Base-by-base conservation (phyloP, 768 basidiomycete genomes). In the Rhizopogon vulgaris region DNA sequence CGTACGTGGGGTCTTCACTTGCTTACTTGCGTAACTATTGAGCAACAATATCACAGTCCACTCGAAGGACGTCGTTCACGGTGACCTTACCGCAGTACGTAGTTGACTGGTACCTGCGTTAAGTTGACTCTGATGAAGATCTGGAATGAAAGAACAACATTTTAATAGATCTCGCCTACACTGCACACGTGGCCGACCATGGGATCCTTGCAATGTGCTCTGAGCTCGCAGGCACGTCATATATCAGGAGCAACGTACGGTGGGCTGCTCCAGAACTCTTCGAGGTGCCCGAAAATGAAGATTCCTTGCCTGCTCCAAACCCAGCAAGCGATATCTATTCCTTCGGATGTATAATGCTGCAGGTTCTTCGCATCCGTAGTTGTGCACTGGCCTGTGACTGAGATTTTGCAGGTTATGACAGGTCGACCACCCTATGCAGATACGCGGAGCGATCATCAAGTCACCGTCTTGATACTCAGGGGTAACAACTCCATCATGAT, bases 1-100 rank as follows among this genome's bases (percentile, higher is more conserved):
- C 56, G 53, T 54, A 6, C 32, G 53, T 22, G 48, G 25, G 9
- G 12, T 34, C n/a, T 7, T 38, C 11, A 10, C 7, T 38, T 22
- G 24, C 11, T 25, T 12, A 24, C 22, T 22, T 22, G 22, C 22
- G 22, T 15, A 14, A 27, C 17, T 17, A 18, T 15, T 51, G 28
- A 51, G 11, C 30, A 7, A 30, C 7, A 11, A 12, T 6, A 12
- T 43, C 6, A 1, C 14, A 49, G 48, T 49, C 8, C 48, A 39
- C 36, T 49, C 48, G 17, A 38, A 38, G 25, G 11, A n/a, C 3
- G 24, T 49, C 10, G 17, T 49, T 12, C 48, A 49, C 11, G 48
- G 48, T 14, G 48, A 40, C n/a, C 38, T 49, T 28, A 25, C 48
- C 53, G 75, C 71, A 17, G 75, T 75, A 47, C 45, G 62, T 60